phyloP scores from a whole-genome alignment of 768 basidiomycete species.

The Sporobolomyces pararoseus region DNA sequence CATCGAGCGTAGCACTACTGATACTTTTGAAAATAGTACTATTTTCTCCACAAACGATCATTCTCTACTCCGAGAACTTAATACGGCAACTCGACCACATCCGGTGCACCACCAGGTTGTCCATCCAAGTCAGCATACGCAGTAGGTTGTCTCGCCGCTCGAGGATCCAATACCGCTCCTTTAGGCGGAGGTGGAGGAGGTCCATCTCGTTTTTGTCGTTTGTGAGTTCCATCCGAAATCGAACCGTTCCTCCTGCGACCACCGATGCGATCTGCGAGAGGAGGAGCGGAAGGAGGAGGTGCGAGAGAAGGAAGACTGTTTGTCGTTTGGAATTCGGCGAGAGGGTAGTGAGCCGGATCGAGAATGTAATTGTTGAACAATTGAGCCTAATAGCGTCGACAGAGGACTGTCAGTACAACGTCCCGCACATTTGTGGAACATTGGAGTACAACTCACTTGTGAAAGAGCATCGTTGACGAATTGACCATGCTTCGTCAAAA shows the following conservation, averaged over 20 bases:
- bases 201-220: conserved; percentile 11
- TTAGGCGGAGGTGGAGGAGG: conserved; percentile 37
- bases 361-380: conserved; percentile 95
- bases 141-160: conserved; percentile 21
- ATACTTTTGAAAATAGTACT: not conserved
- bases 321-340: conserved; percentile 14
- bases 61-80: not conserved
- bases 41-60: no score
- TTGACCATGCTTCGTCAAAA: conserved; percentile 84
- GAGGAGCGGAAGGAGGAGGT: conserved; percentile 1
- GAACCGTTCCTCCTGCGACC: not conserved
- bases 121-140: conserved; percentile 39
- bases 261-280: conserved; percentile 26
- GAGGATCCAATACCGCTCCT: conserved; percentile 33
- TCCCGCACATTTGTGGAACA: not conserved
- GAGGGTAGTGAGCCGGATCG: conserved; percentile 78
- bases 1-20: not conserved
- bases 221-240: not conserved
- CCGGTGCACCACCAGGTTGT: conserved; percentile 6
- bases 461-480: conserved; percentile 70
- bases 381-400: conserved; percentile 52
- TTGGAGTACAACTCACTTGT: conserved; percentile 75
- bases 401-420: not conserved
- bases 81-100: conserved; percentile 11
- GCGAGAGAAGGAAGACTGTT: conserved; percentile 29